These are phyloP conservation scores for Arthrinium puccinioides DNA, from an alignment of 2,329 filamentous ascomycete genomes.

Conservation along the genomic window DNA sequence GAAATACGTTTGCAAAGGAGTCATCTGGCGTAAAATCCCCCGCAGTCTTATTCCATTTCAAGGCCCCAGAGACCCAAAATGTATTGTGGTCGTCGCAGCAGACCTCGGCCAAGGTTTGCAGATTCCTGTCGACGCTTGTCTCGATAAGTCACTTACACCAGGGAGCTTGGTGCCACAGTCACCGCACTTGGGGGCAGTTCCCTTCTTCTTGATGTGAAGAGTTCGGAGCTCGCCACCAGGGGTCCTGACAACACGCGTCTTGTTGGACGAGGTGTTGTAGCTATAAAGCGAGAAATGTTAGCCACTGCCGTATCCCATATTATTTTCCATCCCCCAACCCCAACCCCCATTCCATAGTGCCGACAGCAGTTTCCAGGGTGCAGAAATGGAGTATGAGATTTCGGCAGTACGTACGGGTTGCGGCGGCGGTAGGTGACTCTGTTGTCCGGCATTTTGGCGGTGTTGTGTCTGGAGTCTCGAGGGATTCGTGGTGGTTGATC, in stretches of 20 bases:
- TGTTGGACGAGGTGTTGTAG: conserved; percentile 98
- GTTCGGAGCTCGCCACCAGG: conserved; percentile 92
- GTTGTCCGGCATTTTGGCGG: conserved; percentile 50
- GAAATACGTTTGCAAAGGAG: too few species aligned
- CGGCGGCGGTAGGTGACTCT: conserved; percentile 66
- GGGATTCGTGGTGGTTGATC: conserved; percentile 17
- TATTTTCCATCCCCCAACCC: too few species aligned
- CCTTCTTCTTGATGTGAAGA: conserved; percentile 99
- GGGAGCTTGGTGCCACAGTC: conserved; percentile 97
- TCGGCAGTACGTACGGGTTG: conserved; percentile 60
- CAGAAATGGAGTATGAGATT: background rate
- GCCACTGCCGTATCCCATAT: too few species aligned
- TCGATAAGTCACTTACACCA: conserved; percentile 66
- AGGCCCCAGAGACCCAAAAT: too few species aligned
- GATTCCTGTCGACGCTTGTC: too few species aligned
- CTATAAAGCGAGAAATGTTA: too few species aligned
- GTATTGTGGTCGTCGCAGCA: too few species aligned
- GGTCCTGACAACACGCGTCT: conserved; percentile 91
- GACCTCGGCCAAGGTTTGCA: too few species aligned
- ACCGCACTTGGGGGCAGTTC: conserved; percentile 96
- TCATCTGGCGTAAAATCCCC: too few species aligned
- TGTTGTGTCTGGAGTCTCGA: conserved; percentile 19
- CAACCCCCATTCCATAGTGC: background rate
- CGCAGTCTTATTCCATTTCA: too few species aligned
- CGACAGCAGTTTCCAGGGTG: background rate